Conservation (phyloP, 768 basidiomycete species). For the Termitomyces sp. region DNA sequence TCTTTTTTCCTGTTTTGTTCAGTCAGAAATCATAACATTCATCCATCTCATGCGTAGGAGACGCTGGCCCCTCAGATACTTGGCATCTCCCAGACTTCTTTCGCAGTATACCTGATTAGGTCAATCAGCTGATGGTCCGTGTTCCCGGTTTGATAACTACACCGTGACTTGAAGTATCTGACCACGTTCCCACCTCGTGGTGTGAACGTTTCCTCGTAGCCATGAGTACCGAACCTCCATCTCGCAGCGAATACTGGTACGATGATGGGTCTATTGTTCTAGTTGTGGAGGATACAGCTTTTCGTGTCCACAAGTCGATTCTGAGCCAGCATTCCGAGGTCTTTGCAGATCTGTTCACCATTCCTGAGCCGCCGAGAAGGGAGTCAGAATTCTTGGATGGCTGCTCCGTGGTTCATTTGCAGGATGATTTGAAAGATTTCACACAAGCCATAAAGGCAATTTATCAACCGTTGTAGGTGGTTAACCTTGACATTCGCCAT, state of each 20-base stretch:
- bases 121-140: background rate
- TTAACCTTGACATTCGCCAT: background rate
- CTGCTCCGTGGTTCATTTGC: conserved; percentile 28
- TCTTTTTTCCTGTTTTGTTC: too few species aligned
- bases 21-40: too few species aligned
- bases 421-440: conserved; percentile 29
- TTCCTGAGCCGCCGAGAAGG: conserved; percentile 27
- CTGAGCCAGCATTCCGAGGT: conserved; percentile 34
- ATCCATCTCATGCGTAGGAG: too few species aligned
- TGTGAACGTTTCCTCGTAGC: background rate
- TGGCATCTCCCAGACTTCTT: too few species aligned
- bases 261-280: conserved; percentile 34
- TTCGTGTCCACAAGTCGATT: conserved; percentile 35
- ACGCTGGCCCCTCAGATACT: too few species aligned
- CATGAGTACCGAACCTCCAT: background rate
- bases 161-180: background rate
- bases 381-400: conserved; percentile 26
- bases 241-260: conserved; percentile 28
- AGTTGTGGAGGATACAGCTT: conserved; percentile 24
- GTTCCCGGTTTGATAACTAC: background rate
- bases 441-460: conserved; percentile 28
- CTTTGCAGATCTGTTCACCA: conserved; percentile 29
- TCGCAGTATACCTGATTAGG: background rate
- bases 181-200: background rate
- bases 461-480: conserved; percentile 23